Percentiles rank a stretch among this genome's conserved stretches.
These are phyloP conservation scores for Annulohypoxylon stygium DNA, from an alignment of 495 filamentous ascomycete genomes.

Conservation along the genomic window DNA sequence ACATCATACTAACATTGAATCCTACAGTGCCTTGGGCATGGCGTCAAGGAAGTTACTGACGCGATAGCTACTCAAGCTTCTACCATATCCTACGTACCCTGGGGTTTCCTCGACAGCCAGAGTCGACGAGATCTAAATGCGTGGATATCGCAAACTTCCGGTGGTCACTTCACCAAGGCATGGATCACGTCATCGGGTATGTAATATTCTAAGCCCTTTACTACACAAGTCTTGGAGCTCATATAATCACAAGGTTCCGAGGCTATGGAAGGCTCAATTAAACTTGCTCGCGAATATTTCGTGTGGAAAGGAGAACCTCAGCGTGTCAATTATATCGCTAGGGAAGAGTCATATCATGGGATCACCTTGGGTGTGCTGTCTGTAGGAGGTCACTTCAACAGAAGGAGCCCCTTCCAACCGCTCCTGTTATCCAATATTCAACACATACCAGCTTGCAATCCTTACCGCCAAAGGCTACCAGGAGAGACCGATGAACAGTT, in stretches of 20 bases:
- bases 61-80: constrained; percentile 54
- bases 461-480: constrained; percentile 53
- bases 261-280: constrained; percentile 78
- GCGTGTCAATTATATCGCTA: constrained; percentile 71
- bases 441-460: constrained; percentile 76
- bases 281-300: constrained; percentile 77
- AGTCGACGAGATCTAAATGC: constrained; percentile 52
- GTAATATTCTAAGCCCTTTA: not conserved
- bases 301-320: constrained; percentile 62
- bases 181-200: constrained; percentile 50
- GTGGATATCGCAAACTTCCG: constrained; percentile 59
- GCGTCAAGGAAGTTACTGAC: constrained; percentile 56
- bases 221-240: not conserved
- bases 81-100: constrained; percentile 55
- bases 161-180: constrained; percentile 58
- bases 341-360: constrained; percentile 81
- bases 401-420: constrained; percentile 75
- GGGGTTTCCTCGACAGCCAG: constrained; percentile 56
- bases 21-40: constrained; percentile 60
- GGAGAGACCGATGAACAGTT: constrained; percentile 55
- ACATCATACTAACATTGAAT: constrained; percentile 8
- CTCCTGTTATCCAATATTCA: constrained; percentile 72
- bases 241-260: constrained; percentile 67
- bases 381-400: constrained; percentile 71
- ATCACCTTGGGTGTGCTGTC: constrained; percentile 76